Evolutionary conservation across 352 stramenopile species (phyloP).

Genomic region (Globisporangium emineosum): DNA sequence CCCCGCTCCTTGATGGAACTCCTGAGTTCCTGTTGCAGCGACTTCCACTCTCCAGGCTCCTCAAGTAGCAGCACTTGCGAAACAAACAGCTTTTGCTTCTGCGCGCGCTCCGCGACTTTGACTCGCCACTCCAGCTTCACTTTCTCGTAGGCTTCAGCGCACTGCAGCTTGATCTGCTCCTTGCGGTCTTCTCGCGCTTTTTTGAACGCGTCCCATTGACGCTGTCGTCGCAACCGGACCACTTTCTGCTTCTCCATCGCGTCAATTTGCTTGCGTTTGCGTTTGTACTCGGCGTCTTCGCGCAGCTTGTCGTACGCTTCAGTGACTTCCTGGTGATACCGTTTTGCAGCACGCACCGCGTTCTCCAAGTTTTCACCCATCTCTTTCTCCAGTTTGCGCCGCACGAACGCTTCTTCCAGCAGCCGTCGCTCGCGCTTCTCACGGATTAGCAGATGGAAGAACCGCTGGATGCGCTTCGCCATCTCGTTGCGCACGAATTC

Average conservation of each 20-base stretch:
- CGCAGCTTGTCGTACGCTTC: constrained; percentile 51
- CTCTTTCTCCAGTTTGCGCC: constrained; percentile 33
- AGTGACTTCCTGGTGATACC: constrained; percentile 41
- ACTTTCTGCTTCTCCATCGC: constrained; percentile 61
- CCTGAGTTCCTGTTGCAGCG: constrained; percentile 38
- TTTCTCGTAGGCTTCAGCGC: constrained; percentile 29
- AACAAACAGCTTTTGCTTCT: constrained; percentile 29
- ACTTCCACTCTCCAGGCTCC: constrained; percentile 48
- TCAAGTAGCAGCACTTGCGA: constrained; percentile 51
- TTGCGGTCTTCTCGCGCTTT: constrained; percentile 28
- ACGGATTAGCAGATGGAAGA: constrained; percentile 33
- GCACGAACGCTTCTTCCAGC: constrained; percentile 26
- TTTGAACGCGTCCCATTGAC: constrained; percentile 62
- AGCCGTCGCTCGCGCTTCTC: constrained; percentile 19
- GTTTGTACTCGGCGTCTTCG: constrained; percentile 39
- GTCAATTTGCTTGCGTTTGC: constrained; percentile 48
- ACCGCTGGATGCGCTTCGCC: constrained; percentile 41
- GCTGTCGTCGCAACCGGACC: constrained; percentile 43
- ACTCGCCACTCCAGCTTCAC: constrained; percentile 46
- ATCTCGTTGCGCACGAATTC: constrained; percentile 35
- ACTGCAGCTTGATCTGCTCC: constrained; percentile 39
- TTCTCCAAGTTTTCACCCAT: constrained; percentile 40
- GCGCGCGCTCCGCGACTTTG: constrained; percentile 28
- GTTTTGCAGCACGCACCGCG: constrained; percentile 26
- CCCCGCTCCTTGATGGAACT: constrained; percentile 27